Base-by-base conservation (phyloP, 2,329 filamentous ascomycete species). In the Fusarium buharicum region DNA sequence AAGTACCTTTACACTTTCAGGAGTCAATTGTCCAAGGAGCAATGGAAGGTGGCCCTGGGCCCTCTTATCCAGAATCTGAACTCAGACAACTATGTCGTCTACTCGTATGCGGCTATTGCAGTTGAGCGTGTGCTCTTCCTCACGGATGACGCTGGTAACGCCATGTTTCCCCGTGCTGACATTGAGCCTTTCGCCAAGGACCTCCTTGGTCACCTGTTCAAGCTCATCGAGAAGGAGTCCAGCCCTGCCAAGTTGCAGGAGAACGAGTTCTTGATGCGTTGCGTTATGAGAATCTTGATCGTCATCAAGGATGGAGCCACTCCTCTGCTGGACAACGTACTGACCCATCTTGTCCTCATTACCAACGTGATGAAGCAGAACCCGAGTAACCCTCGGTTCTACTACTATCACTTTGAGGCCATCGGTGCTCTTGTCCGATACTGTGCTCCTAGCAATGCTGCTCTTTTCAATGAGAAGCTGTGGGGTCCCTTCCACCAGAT, bases 241-340 rank as follows among this genome's bases (percentile, higher is more conserved):
- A 89, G 90, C 11, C 90, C 96, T 1, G 87, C 94, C 64, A 99
- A 98, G 82, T 88, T 99, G 60, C 95, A 99, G 73, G 95, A 99
- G 77, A 99, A 99, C 73, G 95, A 99, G 74, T 99, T 98, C 75
- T 77, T 99, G 72, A 98, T 99, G 93, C 91, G 93, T 70, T 99
- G 95, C 71, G 92, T 97, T 53, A 99, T 99, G 95, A 87, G 95
- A 69, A 94, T 99, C 12, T 82, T 99, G 59, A 93, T 99, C 65
- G 93, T 98, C 63, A 90, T 98, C 76, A 91, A 90, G 73, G 93
- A 97, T 43, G 90, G 88, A 24, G 86, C 94, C 13, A 78, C 88
- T 3, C 84, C 88, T 1, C 87, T 95, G 44, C 83, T 90, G 6
- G 92, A 97, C 67, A 85, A 84, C 66, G 86, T 96, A n/a, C 80